Base-by-base conservation (phyloP, 2,329 filamentous ascomycete genomes). In the Nannizziopsis barbatae region DNA sequence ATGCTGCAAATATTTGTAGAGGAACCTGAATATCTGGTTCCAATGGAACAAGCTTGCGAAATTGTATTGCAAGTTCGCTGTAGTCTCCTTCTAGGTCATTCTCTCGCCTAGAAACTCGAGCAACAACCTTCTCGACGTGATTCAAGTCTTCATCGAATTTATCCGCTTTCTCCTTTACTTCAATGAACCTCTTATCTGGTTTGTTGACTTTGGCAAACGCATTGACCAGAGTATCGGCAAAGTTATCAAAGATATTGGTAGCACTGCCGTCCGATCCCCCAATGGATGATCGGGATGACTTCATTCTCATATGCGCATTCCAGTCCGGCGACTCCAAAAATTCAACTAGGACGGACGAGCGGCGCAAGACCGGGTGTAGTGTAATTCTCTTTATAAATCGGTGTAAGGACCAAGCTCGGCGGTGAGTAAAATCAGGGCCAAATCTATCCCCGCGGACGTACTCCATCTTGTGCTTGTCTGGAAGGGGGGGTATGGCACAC, bases 381-480 rank as follows among this genome's bases (percentile, higher is more conserved):
- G 89, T 81, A 49, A 95, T 73, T 3, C 92, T 84, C 60, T 83
- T 80, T 40, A 98, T 76, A 64, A 98, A 98, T 45, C 92, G 84
- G 67, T 93, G 83, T 45, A 98, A 75, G 2, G 89, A 95, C 72
- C 89, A 84, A 44, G 87, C 88, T 57, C 92, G 81, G 31, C 92
- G 82, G 40, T 80, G 75, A 31, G 88, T 98, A 65, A 98, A 98
- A 68, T 96, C 92, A 43, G 83, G 70, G 7, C 89, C 88, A 67
- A 98, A 98, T 54, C 92, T 84, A 71, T 96, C 90, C 57, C 92
- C 92, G 32, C 89, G 85, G 45, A 96, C 92, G 63, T 96, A 96
- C 62, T 95, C 88, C 86, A 98, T 95, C 69, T 93, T 93, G 74
- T 96, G 90, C 75, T 96, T 98, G 70, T 96, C 92, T 46, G 92